These are phyloP conservation scores for Candida tropicalis DNA, from an alignment of 1,139 yeast species.

Conservation along the genomic window DNA sequence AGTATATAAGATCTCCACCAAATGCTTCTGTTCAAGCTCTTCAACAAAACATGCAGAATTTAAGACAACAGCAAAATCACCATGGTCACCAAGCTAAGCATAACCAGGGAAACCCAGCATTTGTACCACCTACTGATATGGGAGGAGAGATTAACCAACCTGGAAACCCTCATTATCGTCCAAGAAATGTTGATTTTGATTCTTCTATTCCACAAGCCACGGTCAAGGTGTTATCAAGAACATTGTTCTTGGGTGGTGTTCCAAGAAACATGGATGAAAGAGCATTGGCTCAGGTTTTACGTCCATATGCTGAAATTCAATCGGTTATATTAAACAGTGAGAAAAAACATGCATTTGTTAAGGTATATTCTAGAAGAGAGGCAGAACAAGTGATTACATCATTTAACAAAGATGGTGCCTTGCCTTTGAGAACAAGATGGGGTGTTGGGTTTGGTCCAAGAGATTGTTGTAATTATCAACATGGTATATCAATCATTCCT, in stretches of 20 bases:
- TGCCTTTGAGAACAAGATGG: constrained; percentile 86
- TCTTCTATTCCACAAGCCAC: constrained; percentile 75
- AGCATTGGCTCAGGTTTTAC: constrained; percentile 64
- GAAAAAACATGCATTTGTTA: constrained; percentile 93
- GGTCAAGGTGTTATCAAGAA: constrained; percentile 83
- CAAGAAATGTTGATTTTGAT: constrained; percentile 71
- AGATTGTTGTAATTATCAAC: constrained; percentile 94
- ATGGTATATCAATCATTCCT: constrained; percentile 87
- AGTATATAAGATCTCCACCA: constrained; percentile 33
- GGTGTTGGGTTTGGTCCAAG: constrained; percentile 99
- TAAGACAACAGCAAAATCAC: constrained; percentile 16
- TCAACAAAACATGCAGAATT: constrained; percentile 15
- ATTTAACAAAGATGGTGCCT: constrained; percentile 52
- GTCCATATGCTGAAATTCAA: constrained; percentile 95
- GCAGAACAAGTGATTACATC: constrained; percentile 77
- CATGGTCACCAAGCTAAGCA: not conserved
- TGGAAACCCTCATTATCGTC: constrained; percentile 73
- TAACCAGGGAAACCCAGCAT: constrained; percentile 10
- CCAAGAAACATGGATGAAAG: constrained; percentile 80
- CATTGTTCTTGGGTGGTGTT: constrained; percentile 92
- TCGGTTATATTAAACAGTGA: constrained; percentile 85
- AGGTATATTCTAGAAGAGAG: constrained; percentile 92
- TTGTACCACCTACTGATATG: constrained; percentile 17
- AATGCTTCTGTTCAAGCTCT: constrained; percentile 13
- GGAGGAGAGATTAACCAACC: constrained; percentile 65